phyloP scores from a whole-genome alignment of 805 yeast species.

The Debaryomyces prosopidis region DNA sequence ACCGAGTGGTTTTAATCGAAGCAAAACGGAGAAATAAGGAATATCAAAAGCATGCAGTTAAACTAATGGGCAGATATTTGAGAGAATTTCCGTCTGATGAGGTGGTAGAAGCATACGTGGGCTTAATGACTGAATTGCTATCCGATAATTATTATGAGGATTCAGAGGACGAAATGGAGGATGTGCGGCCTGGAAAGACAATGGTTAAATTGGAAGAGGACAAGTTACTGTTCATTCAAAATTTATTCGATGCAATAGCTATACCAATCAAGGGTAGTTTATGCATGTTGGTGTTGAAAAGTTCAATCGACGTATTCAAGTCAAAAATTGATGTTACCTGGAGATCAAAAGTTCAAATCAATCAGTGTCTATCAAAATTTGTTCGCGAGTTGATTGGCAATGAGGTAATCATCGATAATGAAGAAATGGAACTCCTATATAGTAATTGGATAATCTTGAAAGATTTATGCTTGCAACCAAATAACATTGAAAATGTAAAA shows the following conservation, averaged over 20 bases:
- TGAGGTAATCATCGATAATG: conserved; percentile 5
- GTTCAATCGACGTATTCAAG: conserved; percentile 20
- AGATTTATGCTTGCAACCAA: conserved; percentile 30
- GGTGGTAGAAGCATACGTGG: conserved; percentile 39
- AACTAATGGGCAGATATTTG: conserved; percentile 53
- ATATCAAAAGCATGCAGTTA: conserved; percentile 60
- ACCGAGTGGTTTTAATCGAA: conserved; percentile 54
- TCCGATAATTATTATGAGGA: conserved; percentile 40
- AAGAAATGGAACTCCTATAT: conserved; percentile 17
- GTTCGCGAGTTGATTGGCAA: conserved; percentile 8
- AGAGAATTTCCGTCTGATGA: conserved; percentile 30
- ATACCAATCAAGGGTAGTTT: conserved; percentile 1
- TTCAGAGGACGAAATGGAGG: conserved; percentile 32
- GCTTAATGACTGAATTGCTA: conserved; percentile 31
- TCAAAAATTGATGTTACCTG: conserved; percentile 49
- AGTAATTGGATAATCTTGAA: conserved; percentile 22
- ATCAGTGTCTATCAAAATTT: conserved; percentile 37
- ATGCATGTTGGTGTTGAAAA: conserved; percentile 26
- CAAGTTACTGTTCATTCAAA: conserved; percentile 35
- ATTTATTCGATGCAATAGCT: conserved; percentile 33
- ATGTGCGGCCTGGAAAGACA: conserved; percentile 33
- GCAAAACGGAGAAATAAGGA: conserved; percentile 63
- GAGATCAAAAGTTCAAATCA: conserved; percentile 55
- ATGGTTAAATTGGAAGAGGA: conserved; percentile 53
- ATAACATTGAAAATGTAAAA: conserved; percentile 59